A percentile compares a stretch with the other conserved stretches of the same genome.
Evolutionary conservation across 768 basidiomycete genomes (phyloP).

Genomic region (Boletus subcaerulescens): DNA sequence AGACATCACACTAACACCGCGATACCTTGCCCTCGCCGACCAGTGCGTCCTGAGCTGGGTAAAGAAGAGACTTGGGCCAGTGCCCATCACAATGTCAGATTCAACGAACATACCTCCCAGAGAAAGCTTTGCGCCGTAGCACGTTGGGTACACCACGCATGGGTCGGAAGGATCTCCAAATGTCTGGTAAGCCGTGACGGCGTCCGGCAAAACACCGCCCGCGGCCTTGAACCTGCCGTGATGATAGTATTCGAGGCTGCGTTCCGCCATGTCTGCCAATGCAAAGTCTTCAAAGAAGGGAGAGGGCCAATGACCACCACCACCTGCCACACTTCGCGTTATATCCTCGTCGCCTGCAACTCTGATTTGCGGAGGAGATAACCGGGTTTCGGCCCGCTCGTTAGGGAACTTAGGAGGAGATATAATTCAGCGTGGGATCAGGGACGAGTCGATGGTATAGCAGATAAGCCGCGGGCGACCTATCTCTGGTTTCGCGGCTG

Average conservation of each 20-base stretch:
- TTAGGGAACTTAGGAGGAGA: no score
- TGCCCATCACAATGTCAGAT: neutral
- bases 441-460: no score
- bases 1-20: neutral
- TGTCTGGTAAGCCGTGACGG: conserved; percentile 55
- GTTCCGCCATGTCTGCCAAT: conserved; percentile 7
- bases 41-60: conserved; percentile 44
- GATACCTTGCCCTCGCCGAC: conserved; percentile 50
- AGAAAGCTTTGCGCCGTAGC: conserved; percentile 48
- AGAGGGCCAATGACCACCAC: no score
- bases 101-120: conserved; percentile 39
- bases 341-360: no score
- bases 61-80: neutral
- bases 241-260: conserved; percentile 43
- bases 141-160: conserved; percentile 53
- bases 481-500: no score
- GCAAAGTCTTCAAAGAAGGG: no score
- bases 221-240: conserved; percentile 53
- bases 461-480: no score
- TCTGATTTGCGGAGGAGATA: no score
- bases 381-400: no score
- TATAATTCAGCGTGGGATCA: no score
- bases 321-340: no score
- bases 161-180: conserved; percentile 52
- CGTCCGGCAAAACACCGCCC: conserved; percentile 54